phyloP scores from a whole-genome alignment of 805 yeast species.

The Lachancea kluyveri region DNA sequence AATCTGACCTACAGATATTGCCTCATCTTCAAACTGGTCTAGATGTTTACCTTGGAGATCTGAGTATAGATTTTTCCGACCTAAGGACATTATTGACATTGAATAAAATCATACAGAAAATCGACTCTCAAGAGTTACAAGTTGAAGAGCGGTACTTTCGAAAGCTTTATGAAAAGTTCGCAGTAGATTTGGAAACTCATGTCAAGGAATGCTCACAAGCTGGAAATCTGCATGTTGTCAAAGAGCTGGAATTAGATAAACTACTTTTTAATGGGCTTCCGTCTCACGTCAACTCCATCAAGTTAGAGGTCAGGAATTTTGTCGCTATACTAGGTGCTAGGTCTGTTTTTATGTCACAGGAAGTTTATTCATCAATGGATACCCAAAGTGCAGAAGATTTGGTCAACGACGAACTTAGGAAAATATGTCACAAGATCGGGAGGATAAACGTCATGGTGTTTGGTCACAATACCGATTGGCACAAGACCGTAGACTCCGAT shows the following conservation, averaged over 20 bases:
- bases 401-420: conserved; percentile 35
- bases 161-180: conserved; percentile 23
- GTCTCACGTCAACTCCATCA: conserved; percentile 26
- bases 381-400: conserved; percentile 35
- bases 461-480: conserved; percentile 17
- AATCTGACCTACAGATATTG: conserved; percentile 16
- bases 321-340: conserved; percentile 34
- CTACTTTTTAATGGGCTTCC: conserved; percentile 30
- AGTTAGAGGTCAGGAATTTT: conserved; percentile 21
- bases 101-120: conserved; percentile 18
- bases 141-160: conserved; percentile 28
- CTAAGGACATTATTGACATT: conserved; percentile 25
- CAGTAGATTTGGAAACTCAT: conserved; percentile 17
- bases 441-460: conserved; percentile 6
- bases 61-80: conserved; percentile 23
- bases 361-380: conserved; percentile 28
- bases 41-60: conserved; percentile 20
- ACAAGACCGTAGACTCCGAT: conserved; percentile 16
- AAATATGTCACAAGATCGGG: conserved; percentile 25
- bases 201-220: conserved; percentile 13
- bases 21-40: conserved; percentile 19
- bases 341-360: conserved; percentile 38
- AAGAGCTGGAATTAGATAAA: conserved; percentile 5
- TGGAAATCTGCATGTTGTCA: too few species aligned
- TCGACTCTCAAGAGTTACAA: conserved; percentile 21